phyloP scores from a whole-genome alignment of 176 grass and related monocot genomes.

The Dactylis glomerata region DNA sequence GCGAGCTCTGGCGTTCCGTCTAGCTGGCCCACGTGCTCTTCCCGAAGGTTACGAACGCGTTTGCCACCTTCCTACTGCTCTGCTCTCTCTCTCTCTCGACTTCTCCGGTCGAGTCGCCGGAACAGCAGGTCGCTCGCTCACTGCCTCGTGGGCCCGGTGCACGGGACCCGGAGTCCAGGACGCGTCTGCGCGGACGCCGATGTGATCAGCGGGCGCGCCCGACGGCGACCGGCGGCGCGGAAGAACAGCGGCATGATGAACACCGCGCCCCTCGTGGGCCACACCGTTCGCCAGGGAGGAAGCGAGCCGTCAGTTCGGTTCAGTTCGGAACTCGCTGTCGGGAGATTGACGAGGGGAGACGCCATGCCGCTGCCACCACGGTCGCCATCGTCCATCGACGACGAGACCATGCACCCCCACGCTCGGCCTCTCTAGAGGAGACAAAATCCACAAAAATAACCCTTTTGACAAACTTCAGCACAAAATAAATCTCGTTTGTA shows the following conservation, averaged over 20 bases:
- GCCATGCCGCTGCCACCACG: neutral
- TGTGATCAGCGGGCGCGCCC: neutral
- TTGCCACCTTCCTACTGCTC: neutral
- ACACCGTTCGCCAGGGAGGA: no score
- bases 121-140: neutral
- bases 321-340: constrained; percentile 17
- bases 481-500: no score
- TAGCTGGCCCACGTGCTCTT: neutral
- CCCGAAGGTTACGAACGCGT: neutral
- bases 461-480: no score
- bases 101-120: neutral
- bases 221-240: neutral
- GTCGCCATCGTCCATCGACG: neutral
- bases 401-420: neutral
- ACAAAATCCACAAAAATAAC: no score
- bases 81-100: no score
- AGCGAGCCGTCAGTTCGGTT: neutral
- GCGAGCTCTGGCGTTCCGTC: neutral
- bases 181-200: neutral
- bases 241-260: neutral
- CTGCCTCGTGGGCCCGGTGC: neutral
- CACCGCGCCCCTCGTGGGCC: neutral
- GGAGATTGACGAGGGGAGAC: neutral
- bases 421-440: neutral
- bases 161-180: neutral